Evolutionary conservation across 2,329 filamentous ascomycete genomes (phyloP), one percentile per base, ranked within the genome.

Genomic region (Diaporthe citri): DNA sequence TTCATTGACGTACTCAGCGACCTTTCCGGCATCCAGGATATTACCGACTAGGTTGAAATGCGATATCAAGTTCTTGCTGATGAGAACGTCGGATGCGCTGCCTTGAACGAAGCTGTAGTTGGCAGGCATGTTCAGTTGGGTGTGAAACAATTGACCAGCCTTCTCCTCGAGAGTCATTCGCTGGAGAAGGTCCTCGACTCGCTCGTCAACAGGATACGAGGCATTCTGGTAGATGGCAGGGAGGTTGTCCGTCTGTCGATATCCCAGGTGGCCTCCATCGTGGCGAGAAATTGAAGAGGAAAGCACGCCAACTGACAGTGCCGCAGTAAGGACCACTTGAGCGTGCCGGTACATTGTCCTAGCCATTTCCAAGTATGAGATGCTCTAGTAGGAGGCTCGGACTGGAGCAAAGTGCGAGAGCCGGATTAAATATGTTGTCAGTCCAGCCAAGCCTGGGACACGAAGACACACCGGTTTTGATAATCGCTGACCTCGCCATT

Each of bases 1-100:
- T 12, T 78, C 78, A 75, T 85, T 88, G 76, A 84, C 80, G 80
- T 83, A 88, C 51, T 83, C 80, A 0, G 85, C 84, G 22, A 78
- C 70, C 48, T 79, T 10, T 56, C 73, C 69, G 4, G 85, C 83
- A 70, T 87, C 83, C 17, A 55, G 62, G 8, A 77, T 60, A 15
- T 66, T 39, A 3, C 76, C 76, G 20, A 76, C n/a, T n/a, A 77
- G 75, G n/a, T 77, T 77, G 70, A 77, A 77, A 55, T 77, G 76
- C 4, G 39, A 66, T 71, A 77, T 75, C 39, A 70, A 46, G 57
- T 76, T 77, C 7, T 67, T 25, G n/a, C 20, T 51, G 17, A 72
- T 59, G 10, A 72, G 52, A 4, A 48, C 9, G 48, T 62, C 71
- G 41, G 71, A 62, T 39, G 56, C 71, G 34, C 56, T 62, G 17